Evolutionary conservation across 371 early-diverging fungal genomes (phyloP), one percentile per base, ranked within the genome.

Genomic region (Mortierella sp.): DNA sequence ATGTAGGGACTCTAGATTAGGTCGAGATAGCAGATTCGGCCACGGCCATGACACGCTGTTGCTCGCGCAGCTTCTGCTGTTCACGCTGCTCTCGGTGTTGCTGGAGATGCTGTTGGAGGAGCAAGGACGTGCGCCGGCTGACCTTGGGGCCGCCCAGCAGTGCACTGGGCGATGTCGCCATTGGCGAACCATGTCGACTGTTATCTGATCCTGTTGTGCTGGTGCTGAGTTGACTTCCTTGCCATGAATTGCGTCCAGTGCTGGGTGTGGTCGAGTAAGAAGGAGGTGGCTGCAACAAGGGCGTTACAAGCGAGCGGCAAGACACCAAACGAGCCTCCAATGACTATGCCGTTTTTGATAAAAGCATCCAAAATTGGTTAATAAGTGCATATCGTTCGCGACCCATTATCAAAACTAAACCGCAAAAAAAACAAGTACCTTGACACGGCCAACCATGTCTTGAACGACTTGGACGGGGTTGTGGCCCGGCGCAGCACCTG

Each of bases 391-490:
- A 24, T 6, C 55, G 1, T 19, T 3, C 1, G n/a, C 55, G 2
- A 55, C 55, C n/a, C 7, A 24, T 55, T 10, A 55, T 24, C 4
- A 55, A 24, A 9, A 55, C 19, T 42, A 58, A 26, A 9, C 3
- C 14, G 48, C 0, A 16, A 48, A 0, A 19, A 44, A 26, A 9
- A 16, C 48, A 16, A 24, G 81, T 91, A 92, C 94, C 89, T 92
- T 92, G 57, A 94, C 94, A 45, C 94, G 90, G 45, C 93, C 92
- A n/a, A 94, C 93, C 92, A 94, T 94, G 45, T 94, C 93, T 84
- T 93, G 93, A 28, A 93, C 93, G 90, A 92, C 92, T 73, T 91
- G 92, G 71, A 94, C 93, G 10, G 93, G 92, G 82, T 93, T 94
- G 63, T 82, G 77, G 3, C 54, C 50, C 11, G 76, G 79, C 7